Base-by-base conservation (phyloP, 2,329 filamentous ascomycete genomes). In the Septoria petroselini region DNA sequence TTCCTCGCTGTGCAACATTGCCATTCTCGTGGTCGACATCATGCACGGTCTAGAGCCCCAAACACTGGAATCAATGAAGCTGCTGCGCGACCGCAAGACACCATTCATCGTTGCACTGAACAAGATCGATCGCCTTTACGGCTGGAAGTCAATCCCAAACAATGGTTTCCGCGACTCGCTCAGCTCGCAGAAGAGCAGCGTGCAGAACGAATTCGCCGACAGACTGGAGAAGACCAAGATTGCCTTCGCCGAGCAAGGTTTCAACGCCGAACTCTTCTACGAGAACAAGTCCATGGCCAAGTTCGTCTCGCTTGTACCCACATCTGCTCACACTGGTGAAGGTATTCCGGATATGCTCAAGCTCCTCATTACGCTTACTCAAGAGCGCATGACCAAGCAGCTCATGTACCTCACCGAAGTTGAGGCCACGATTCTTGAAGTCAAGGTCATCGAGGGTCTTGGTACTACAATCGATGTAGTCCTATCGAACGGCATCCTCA, bases 41-140 rank as follows among this genome's bases (percentile, higher is more conserved):
- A 97, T 98, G 93, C 93, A 98, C 81, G 94, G 94, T 68, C 81
- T 98, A 39, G 93, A 98, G 73, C 91, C 86, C 14, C 93, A 98
- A 73, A 98, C 93, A 12, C 79, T 97, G 25, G 94, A 98, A 73
- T 98, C 93, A 1, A 97, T 98, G 89, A 86, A 84, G 61, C 76
- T 98, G 58, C 82, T 98, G 44, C 83, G 91, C 66, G 91, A 96
- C 64, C 82, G 89, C 64, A 94, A 93, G 74, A 98, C 93, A 17
- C 93, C 93, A 4, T 98, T 98, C 76, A 95, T 98, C 61, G 94
- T 98, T 33, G 94, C 94, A 1, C 78, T 98, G 67, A 98, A 98
- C 85, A 98, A 98, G 79, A 97, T 98, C 61, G 93, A 98, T 82
- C 90, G 93, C 81, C 83, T 98, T 12, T 98, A 96, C 69, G 90